Evolutionary conservation across 73 alveolate genomes (phyloP).

Genomic region (Stentor roeselii): DNA sequence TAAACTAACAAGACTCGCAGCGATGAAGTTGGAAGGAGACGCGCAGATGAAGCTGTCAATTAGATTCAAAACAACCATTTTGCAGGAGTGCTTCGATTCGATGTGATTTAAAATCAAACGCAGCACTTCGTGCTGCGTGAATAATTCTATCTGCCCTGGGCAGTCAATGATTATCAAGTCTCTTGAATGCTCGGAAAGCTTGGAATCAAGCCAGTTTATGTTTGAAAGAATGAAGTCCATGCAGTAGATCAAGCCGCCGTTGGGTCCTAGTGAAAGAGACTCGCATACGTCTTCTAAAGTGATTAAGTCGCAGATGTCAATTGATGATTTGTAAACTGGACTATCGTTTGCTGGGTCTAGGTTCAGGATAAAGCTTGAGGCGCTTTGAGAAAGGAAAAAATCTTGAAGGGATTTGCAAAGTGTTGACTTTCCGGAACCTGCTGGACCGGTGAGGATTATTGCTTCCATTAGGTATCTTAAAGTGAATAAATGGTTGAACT

Average conservation of each 20-base stretch:
- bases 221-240: constrained; percentile 84
- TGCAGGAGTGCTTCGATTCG: constrained; percentile 42
- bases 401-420: constrained; percentile 68
- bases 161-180: constrained; percentile 77
- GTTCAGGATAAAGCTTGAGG: constrained; percentile 64
- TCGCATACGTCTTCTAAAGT: constrained; percentile 85
- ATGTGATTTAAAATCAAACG: constrained; percentile 52
- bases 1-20: constrained; percentile 49
- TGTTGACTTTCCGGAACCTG: constrained; percentile 93
- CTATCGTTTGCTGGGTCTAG: constrained; percentile 96
- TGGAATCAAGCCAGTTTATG: constrained; percentile 76
- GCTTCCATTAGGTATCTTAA: constrained; percentile 33
- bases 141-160: constrained; percentile 95
- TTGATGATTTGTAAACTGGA: constrained; percentile 60
- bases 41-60: constrained; percentile 43
- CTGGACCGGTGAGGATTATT: constrained; percentile 82
- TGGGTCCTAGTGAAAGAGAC: constrained; percentile 86
- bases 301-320: constrained; percentile 77
- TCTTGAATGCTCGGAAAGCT: constrained; percentile 47
- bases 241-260: constrained; percentile 88
- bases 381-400: constrained; percentile 54
- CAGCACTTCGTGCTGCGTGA: constrained; percentile 70
- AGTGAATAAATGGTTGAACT: too few relatives aligned
- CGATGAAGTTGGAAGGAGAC: neutral
- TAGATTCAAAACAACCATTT: constrained; percentile 65